Percentiles rank a stretch among this genome's conserved stretches.
Evolutionary conservation across 1,284 basidiomycete species (phyloP).

Genomic region (Cystodermella granulosa): DNA sequence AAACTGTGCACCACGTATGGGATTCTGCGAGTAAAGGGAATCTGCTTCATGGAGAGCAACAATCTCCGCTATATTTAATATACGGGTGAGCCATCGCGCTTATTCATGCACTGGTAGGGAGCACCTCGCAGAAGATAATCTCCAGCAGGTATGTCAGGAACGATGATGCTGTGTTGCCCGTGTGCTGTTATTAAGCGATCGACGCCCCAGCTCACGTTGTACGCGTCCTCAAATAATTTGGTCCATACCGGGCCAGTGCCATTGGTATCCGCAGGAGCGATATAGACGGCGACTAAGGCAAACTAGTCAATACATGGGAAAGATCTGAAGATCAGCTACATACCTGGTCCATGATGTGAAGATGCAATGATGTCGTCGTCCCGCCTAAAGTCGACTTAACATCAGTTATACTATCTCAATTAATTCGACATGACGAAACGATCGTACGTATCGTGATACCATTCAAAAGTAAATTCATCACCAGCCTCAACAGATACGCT

Average conservation of each 20-base stretch:
- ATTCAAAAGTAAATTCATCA: slow-evolving; percentile 33
- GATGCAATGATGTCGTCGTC: slow-evolving; percentile 32
- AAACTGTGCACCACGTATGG: slow-evolving; percentile 30
- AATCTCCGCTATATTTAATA: slow-evolving; percentile 26
- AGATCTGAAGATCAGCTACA: slow-evolving; percentile 2
- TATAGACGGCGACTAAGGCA: slow-evolving; percentile 28
- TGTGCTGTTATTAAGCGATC: slow-evolving; percentile 27
- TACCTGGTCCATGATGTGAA: slow-evolving; percentile 33
- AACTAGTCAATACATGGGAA: neutral
- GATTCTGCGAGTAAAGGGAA: slow-evolving; percentile 23
- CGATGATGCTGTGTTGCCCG: slow-evolving; percentile 31
- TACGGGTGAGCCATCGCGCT: neutral
- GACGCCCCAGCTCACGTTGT: slow-evolving; percentile 28
- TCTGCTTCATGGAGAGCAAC: slow-evolving; percentile 32
- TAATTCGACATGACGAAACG: neutral
- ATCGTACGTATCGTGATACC: slow-evolving; percentile 29
- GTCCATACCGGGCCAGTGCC: slow-evolving; percentile 31
- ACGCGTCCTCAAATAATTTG: slow-evolving; percentile 29
- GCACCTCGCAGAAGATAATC: slow-evolving; percentile 33
- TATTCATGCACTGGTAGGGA: neutral
- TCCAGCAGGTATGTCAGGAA: slow-evolving; percentile 34
- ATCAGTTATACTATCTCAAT: neutral
- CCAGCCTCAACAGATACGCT: slow-evolving; percentile 27
- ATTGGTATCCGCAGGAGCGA: slow-evolving; percentile 28
- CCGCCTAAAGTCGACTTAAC: slow-evolving; percentile 17